phyloP scores from a whole-genome alignment of 345 rosid species.

The Anastatica hierochuntica region DNA sequence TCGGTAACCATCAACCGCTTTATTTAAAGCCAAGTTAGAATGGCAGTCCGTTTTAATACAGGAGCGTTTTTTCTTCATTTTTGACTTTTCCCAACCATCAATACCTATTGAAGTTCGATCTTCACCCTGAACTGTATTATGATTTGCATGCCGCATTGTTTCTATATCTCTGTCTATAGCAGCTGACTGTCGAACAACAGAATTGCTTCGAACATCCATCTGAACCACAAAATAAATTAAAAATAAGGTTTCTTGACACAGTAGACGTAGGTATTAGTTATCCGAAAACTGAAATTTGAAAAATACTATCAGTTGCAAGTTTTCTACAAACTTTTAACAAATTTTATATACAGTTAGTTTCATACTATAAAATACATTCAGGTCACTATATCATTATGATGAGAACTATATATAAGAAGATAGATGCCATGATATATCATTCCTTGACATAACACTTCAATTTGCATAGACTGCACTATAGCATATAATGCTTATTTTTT shows the following conservation, averaged over 20 bases:
- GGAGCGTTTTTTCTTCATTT: slow-evolving; percentile 86
- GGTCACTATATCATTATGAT: background rate
- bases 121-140: slow-evolving; percentile 51
- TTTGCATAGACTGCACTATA: slow-evolving; percentile 3
- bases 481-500: background rate
- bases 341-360: background rate
- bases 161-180: slow-evolving; percentile 66
- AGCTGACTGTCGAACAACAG: slow-evolving; percentile 49
- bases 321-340: background rate
- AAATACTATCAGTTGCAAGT: background rate
- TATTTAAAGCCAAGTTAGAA: slow-evolving; percentile 40
- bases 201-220: slow-evolving; percentile 63
- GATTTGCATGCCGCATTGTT: slow-evolving; percentile 42
- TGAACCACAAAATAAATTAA: slow-evolving; percentile 24
- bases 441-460: slow-evolving; percentile 2
- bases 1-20: slow-evolving; percentile 54
- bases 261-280: background rate
- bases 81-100: slow-evolving; percentile 94
- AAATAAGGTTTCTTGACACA: slow-evolving; percentile 8
- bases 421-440: background rate
- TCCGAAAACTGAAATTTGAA: background rate
- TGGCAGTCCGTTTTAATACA: slow-evolving; percentile 64
- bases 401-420: slow-evolving; percentile 1
- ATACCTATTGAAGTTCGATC: slow-evolving; percentile 58
- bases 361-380: background rate